A percentile compares a stretch with the other conserved stretches of the same genome.
Conservation (phyloP, 164 flowering plant species). For the Dillenia turbinata region DNA sequence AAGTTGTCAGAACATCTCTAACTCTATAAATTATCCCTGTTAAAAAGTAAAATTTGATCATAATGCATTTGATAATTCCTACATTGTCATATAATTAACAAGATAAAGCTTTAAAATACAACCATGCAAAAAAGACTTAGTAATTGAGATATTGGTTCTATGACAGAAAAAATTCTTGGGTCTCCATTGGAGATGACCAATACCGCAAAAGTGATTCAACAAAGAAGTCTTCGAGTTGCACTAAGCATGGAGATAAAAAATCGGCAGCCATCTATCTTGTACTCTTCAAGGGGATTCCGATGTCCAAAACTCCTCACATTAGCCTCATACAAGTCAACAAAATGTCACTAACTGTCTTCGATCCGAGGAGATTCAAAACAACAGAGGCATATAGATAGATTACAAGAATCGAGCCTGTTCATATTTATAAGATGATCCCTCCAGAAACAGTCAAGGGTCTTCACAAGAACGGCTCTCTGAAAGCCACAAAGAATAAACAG, state of each 20-base stretch:
- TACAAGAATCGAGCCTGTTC: conserved; percentile 95
- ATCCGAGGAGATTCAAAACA: neutral
- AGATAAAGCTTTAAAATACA: no score
- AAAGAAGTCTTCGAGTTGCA: conserved; percentile 74
- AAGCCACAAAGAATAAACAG: conserved; percentile 10
- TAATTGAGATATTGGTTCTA: conserved; percentile 4
- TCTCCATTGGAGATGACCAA: conserved; percentile 91
- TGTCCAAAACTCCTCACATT: conserved; percentile 95
- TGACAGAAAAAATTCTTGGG: conserved; percentile 50
- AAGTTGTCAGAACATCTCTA: no score
- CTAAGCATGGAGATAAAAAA: conserved; percentile 97
- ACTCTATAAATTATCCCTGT: no score
- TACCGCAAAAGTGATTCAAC: conserved; percentile 76
- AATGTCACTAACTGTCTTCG: neutral
- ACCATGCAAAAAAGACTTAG: no score
- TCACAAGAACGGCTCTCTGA: conserved; percentile 78
- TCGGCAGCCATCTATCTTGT: conserved; percentile 94
- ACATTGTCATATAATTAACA: no score
- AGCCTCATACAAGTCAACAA: conserved; percentile 44
- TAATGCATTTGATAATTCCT: no score
- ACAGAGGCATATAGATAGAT: conserved; percentile 4
- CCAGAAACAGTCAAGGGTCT: conserved; percentile 95
- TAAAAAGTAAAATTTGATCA: no score
- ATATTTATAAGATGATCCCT: conserved; percentile 94
- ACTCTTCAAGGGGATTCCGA: conserved; percentile 93